Evolutionary conservation across 2,329 filamentous ascomycete species (phyloP).

Genomic region (Pleurostoma richardsiae): DNA sequence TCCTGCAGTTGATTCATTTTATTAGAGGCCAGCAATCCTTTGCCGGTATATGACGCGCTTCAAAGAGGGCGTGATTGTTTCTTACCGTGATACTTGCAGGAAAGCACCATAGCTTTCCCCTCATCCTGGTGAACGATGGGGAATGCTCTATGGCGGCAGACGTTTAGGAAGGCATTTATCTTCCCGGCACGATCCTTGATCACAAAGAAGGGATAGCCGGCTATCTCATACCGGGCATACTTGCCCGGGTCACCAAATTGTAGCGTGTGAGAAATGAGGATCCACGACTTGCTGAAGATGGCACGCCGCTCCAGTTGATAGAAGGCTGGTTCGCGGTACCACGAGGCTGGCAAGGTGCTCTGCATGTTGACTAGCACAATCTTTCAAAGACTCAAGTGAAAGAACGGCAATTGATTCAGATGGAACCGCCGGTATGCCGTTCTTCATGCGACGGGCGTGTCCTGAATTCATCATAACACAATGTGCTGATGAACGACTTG

Average conservation of each 20-base stretch:
- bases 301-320: slow-evolving; percentile 38
- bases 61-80: too few relatives aligned
- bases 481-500: too few relatives aligned
- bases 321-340: slow-evolving; percentile 35
- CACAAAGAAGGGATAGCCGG: slow-evolving; percentile 32
- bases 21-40: too few relatives aligned
- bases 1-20: too few relatives aligned
- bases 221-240: slow-evolving; percentile 25
- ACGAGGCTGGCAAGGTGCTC: slow-evolving; percentile 28
- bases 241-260: slow-evolving; percentile 27
- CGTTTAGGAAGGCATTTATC: slow-evolving; percentile 35
- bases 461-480: too few relatives aligned
- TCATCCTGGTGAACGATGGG: slow-evolving; percentile 29
- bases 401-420: too few relatives aligned
- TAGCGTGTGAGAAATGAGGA: slow-evolving; percentile 25
- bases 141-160: slow-evolving; percentile 38
- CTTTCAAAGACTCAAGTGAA: too few relatives aligned
- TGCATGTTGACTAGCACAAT: too few relatives aligned
- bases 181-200: slow-evolving; percentile 24
- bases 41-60: too few relatives aligned
- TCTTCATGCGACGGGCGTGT: too few relatives aligned
- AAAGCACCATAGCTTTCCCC: slow-evolving; percentile 30
- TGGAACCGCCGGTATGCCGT: too few relatives aligned
- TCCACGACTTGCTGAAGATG: slow-evolving; percentile 35
- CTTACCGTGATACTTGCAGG: slow-evolving; percentile 35